These are phyloP conservation scores for Adenanthera pavonina DNA, from an alignment of 306 rosid species.

Conservation along the genomic window DNA sequence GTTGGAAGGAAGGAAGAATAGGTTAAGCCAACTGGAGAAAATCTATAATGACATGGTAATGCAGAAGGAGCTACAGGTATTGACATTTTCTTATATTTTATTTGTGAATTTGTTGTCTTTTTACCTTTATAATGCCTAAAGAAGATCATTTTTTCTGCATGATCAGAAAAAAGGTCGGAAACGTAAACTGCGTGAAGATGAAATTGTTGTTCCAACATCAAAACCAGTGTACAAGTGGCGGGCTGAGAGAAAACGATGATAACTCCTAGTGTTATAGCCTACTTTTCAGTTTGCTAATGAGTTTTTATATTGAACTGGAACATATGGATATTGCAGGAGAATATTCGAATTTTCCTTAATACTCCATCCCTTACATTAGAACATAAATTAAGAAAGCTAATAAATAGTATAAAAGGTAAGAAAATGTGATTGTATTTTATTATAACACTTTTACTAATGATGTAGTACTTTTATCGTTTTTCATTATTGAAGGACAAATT, in stretches of 20 bases:
- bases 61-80: conserved; percentile 81
- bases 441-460: no score
- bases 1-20: conserved; percentile 69
- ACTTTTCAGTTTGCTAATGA: not conserved
- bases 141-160: conserved; percentile 11
- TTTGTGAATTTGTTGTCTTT: not conserved
- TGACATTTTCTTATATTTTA: conserved; percentile 21
- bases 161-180: conserved; percentile 68
- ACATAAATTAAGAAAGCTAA: no score
- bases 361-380: no score
- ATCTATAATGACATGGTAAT: conserved; percentile 73
- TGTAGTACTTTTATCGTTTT: no score
- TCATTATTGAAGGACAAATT: no score
- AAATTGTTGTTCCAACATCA: conserved; percentile 63
- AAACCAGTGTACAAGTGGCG: conserved; percentile 80
- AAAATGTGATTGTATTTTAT: no score
- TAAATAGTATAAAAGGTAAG: no score
- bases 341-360: no score
- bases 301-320: no score
- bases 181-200: conserved; percentile 79
- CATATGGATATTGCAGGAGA: no score
- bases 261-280: not conserved
- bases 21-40: conserved; percentile 69
- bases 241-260: conserved; percentile 71
- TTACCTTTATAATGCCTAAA: conserved; percentile 15